Percentiles rank a stretch among this genome's conserved stretches.
These are phyloP conservation scores for Sugiyamaella novakii DNA, from an alignment of 1,139 yeast species.

Conservation along the genomic window DNA sequence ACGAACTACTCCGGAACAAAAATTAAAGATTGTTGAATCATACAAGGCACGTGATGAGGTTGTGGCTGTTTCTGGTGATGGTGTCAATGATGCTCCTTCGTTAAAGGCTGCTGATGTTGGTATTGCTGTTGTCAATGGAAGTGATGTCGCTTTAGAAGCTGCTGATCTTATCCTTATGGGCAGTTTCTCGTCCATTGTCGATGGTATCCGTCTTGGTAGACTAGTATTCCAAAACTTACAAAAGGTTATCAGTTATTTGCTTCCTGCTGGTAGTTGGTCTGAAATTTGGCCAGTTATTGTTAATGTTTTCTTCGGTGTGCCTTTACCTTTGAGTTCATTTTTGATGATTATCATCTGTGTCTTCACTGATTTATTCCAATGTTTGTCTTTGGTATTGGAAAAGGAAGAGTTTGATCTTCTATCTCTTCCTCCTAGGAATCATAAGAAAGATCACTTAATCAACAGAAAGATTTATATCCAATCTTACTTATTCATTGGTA, in stretches of 20 bases:
- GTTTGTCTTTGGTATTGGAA: constrained; percentile 52
- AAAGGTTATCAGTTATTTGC: constrained; percentile 53
- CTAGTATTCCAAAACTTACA: constrained; percentile 55
- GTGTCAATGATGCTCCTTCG: constrained; percentile 58
- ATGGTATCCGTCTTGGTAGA: constrained; percentile 47
- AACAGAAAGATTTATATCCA: constrained; percentile 49
- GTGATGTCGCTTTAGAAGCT: constrained; percentile 62
- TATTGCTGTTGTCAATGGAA: constrained; percentile 53
- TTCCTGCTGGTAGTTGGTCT: constrained; percentile 58
- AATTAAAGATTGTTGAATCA: constrained; percentile 52
- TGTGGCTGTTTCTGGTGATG: constrained; percentile 59
- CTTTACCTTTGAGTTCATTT: constrained; percentile 55
- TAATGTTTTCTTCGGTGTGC: constrained; percentile 54
- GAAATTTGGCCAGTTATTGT: constrained; percentile 57
- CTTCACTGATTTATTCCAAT: constrained; percentile 52
- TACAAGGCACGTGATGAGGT: constrained; percentile 50
- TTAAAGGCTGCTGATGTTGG: constrained; percentile 57
- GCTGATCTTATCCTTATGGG: constrained; percentile 52
- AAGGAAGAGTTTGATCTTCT: constrained; percentile 51
- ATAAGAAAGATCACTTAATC: constrained; percentile 50
- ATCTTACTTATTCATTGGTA: constrained; percentile 51
- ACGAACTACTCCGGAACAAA: constrained; percentile 59
- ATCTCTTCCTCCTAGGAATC: constrained; percentile 49
- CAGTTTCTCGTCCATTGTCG: constrained; percentile 50
- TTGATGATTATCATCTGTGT: constrained; percentile 54